Base-by-base conservation (phyloP, 2,329 filamentous ascomycete genomes). In the Aspergillus nomiae region DNA sequence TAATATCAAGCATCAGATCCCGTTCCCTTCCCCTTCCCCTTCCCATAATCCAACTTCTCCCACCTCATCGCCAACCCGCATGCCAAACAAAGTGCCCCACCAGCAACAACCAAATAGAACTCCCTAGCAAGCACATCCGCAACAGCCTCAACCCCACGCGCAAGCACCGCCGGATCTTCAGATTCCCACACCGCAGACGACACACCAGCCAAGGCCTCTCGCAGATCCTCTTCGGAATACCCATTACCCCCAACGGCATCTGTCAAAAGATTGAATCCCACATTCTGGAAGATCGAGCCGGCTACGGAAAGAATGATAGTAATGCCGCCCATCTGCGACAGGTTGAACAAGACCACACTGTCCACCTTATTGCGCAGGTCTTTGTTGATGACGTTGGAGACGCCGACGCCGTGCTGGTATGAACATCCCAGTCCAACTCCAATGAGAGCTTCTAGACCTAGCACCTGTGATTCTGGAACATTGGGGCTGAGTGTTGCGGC, bases 401-500 rank as follows among this genome's bases (percentile, higher is more conserved):
- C 63, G 0, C 64, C 64, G 7, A 64, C 59, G 2, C 64, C 64
- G 24, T 65, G 64, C 24, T 65, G 64, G 53, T 63, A 65, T 21
- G 61, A 65, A 26, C 61, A 63, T 2, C 61, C 64, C 1, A 65
- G 53, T 1, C 64, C 64, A 5, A 64, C 36, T 3, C 61, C 64
- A 16, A 65, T 63, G 2, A 65, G 61, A 4, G 61, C 64, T 30
- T 64, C 64, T 1, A 65, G 54, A 10, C 59, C 64, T 41, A 65
- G 32, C 3, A 65, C 57, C 11, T 38, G 45, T 0, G 61, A 56
- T 19, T 63, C 64, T 0, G 61, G 45, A 10, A 55, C 36, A 7
- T 3, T 24, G 19, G 57, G 21, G 7, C 32, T 46, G 21, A 65
- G 41, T 8, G 56, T 61, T 11, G 30, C 46, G 7, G 61, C 61